These are phyloP conservation scores for Wickerhamomyces sp. DNA, from an alignment of 1,139 yeast genomes.

Conservation along the genomic window DNA sequence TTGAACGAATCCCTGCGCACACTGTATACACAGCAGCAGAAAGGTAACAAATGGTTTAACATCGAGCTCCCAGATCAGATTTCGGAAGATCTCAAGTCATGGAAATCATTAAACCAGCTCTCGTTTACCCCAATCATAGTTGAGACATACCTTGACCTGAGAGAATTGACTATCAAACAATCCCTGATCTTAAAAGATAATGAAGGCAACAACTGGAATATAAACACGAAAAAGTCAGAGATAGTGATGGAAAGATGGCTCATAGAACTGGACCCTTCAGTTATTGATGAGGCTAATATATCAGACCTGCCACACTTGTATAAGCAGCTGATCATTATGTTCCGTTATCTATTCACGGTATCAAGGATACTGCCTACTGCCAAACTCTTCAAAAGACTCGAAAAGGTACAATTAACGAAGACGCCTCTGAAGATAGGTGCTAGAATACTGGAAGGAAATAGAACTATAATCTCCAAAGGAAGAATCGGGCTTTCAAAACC, in stretches of 20 bases:
- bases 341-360: conserved; percentile 69
- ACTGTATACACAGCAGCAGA: conserved; percentile 18
- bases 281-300: conserved; percentile 27
- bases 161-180: conserved; percentile 56
- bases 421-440: conserved; percentile 46
- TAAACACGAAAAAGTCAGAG: conserved; percentile 62
- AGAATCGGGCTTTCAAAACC: conserved; percentile 78
- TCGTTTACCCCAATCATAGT: conserved; percentile 60
- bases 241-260: conserved; percentile 92
- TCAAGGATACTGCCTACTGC: conserved; percentile 69
- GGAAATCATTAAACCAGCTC: conserved; percentile 40
- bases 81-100: conserved; percentile 54
- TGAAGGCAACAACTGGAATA: conserved; percentile 44
- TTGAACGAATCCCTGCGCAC: conserved; percentile 3
- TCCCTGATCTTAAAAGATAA: conserved; percentile 57
- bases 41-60: conserved; percentile 64
- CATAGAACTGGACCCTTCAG: conserved; percentile 58
- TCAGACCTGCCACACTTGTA: conserved; percentile 63
- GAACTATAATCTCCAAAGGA: conserved; percentile 76
- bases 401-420: conserved; percentile 34
- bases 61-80: conserved; percentile 47
- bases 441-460: conserved; percentile 69
- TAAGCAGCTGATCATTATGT: conserved; percentile 68
- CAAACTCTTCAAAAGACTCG: conserved; percentile 43
- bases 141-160: conserved; percentile 76